Percentiles rank a stretch among this genome's conserved stretches.
These are phyloP conservation scores for Conoideocrella luteorostrata DNA, from an alignment of 2,329 filamentous ascomycete genomes.

Conservation along the genomic window DNA sequence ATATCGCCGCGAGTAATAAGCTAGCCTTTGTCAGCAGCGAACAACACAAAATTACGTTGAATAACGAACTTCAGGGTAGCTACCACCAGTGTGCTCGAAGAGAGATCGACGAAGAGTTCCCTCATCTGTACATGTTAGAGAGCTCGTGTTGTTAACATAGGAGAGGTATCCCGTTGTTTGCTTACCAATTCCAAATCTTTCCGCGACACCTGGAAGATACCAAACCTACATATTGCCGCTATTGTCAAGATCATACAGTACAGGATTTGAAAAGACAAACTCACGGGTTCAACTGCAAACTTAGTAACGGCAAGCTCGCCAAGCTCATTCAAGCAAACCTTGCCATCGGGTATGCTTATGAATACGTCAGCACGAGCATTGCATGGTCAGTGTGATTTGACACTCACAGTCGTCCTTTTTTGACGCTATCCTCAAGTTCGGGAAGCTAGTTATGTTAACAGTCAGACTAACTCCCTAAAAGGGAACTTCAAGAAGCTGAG, in stretches of 20 bases:
- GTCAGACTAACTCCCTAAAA: no score
- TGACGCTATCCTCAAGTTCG: conserved; percentile 85
- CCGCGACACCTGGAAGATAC: conserved; percentile 82
- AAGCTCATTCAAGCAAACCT: conserved; percentile 77
- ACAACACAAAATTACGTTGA: neutral
- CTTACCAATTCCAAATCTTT: conserved; percentile 82
- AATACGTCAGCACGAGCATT: neutral
- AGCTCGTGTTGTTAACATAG: no score
- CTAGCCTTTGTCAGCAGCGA: conserved; percentile 21
- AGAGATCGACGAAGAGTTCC: conserved; percentile 76
- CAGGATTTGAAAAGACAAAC: conserved; percentile 19
- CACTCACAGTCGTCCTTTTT: conserved; percentile 62
- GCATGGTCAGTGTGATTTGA: neutral
- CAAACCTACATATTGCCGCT: conserved; percentile 43
- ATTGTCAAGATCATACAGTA: neutral
- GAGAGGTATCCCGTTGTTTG: no score
- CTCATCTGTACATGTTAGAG: conserved; percentile 56
- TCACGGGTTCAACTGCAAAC: conserved; percentile 88
- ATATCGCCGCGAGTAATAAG: conserved; percentile 91
- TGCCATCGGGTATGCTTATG: conserved; percentile 65
- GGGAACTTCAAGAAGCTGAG: no score
- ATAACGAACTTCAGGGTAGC: conserved; percentile 65
- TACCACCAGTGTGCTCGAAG: conserved; percentile 93
- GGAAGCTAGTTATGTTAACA: conserved; percentile 49
- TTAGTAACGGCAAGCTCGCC: conserved; percentile 94